Conservation (phyloP, 1,139 yeast species). For the Geotrichum siamense region DNA sequence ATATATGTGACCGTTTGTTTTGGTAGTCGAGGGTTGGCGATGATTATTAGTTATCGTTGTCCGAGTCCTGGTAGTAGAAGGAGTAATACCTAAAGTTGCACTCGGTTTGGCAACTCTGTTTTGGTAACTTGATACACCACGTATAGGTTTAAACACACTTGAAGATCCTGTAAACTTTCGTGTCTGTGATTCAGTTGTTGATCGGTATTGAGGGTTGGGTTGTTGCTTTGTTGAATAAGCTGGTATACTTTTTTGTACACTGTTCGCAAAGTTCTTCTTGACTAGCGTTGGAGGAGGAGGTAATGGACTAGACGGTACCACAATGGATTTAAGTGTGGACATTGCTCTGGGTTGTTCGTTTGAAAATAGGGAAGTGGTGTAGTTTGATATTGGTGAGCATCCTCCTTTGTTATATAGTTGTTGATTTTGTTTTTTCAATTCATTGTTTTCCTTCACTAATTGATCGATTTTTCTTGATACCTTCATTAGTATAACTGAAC, state of each 20-base stretch:
- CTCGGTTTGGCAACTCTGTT: background rate
- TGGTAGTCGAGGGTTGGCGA: background rate
- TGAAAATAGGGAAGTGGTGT: background rate
- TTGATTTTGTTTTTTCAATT: background rate
- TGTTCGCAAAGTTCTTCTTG: constrained; percentile 7
- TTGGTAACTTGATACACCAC: background rate
- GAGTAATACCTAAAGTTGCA: background rate
- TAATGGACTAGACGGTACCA: background rate
- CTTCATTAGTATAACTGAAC: background rate
- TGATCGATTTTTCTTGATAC: background rate
- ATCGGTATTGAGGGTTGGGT: background rate
- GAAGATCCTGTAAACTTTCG: background rate
- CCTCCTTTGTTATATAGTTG: constrained; percentile 2
- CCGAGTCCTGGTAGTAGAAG: background rate
- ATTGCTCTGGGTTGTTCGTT: background rate
- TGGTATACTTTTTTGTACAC: constrained; percentile 10
- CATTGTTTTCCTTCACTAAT: background rate
- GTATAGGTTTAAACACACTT: background rate
- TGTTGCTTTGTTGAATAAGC: background rate
- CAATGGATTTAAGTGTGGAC: background rate
- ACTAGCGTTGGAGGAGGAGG: background rate
- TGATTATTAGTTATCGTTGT: background rate
- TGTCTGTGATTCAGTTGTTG: background rate
- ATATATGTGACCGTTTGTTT: background rate
- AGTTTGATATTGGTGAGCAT: background rate